Base-by-base conservation (phyloP, 2,329 filamentous ascomycete species). In the Xylariomycetidae sp. region DNA sequence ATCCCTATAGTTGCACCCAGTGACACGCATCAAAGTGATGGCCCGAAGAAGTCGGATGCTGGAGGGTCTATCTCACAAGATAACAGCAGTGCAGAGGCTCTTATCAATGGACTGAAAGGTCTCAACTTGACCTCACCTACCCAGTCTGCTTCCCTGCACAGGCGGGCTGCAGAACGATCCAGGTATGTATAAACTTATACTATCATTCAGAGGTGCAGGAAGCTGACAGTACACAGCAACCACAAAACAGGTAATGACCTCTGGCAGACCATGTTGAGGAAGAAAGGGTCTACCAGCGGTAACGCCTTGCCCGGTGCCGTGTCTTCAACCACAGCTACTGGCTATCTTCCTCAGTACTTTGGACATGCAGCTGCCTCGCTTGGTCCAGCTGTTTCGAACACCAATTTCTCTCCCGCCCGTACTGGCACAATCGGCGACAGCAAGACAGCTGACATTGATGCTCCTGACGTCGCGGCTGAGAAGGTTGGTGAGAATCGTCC, bases 331-430 rank as follows among this genome's bases (percentile, higher is more conserved):
- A 76, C 70, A 10, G 72, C 67, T 6, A 70, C 67, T 17, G 73
- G 71, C n/a, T 64, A 70, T 27, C 54, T 77, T 28, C 73, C 72
- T 12, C 69, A 73, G 19, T 75, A 72, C 36, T 53, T 61, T 8
- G 71, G 72, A 13, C 59, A 74, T 46, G 72, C 72, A 15, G 67
- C 70, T 8, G 70, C 71, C 15, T 73, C 67, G 29, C 57, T 72
- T 14, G 57, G 62, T 8, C 69, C 69, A 12, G 51, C 64, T 15
- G 62, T 67, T 30, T 62, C 59, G 22, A 66, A 66, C 40, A 47
- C 57, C 14, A 53, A 57, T 16, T 45, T 48, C 16, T 56, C 62
- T 27, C 34, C 50, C 17, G 44, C 56, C 31, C 61, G 59, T 30
- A 34, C 34, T 12, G 47, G 53, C 9, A 36, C 41, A 31, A 44